Percentiles rank a stretch among this genome's conserved stretches.
These are phyloP conservation scores for Ceratocystis eucalypticola DNA, from an alignment of 2,329 filamentous ascomycete species.

Conservation along the genomic window DNA sequence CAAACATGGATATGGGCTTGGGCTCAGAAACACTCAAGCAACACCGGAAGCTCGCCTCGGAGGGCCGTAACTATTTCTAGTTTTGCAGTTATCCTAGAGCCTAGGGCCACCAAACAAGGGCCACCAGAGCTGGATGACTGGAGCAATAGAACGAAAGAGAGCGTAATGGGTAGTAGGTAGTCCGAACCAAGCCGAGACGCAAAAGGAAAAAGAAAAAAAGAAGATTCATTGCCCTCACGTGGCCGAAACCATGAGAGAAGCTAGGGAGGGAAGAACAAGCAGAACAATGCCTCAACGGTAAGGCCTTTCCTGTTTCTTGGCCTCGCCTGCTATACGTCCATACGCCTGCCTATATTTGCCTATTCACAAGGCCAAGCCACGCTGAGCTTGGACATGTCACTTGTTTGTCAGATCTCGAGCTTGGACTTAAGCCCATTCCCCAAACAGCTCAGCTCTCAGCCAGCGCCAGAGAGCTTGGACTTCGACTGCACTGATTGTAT, in stretches of 20 bases:
- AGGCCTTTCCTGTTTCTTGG: too few species aligned
- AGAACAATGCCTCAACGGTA: too few species aligned
- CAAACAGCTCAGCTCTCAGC: background rate
- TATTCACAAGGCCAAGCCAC: too few species aligned
- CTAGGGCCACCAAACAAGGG: background rate
- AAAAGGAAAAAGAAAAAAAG: too few species aligned
- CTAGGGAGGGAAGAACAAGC: too few species aligned
- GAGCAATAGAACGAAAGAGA: background rate
- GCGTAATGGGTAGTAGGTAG: background rate
- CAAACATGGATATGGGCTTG: background rate
- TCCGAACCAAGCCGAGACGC: too few species aligned
- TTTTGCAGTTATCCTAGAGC: background rate
- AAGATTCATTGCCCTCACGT: background rate
- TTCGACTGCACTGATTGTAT: background rate
- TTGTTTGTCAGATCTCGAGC: constrained; percentile 5
- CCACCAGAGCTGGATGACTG: background rate
- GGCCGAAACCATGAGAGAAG: background rate
- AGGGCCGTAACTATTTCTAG: background rate
- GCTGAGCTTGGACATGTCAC: constrained; percentile 3
- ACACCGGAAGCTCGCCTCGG: constrained; percentile 5
- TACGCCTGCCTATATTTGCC: background rate
- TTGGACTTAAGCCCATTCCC: background rate
- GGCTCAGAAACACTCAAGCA: background rate
- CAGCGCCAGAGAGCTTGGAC: background rate
- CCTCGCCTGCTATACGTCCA: too few species aligned